A percentile compares a stretch with the other conserved stretches of the same genome.
Evolutionary conservation across 495 filamentous ascomycete species (phyloP).

Genomic region (Penicillium simplicissimum): DNA sequence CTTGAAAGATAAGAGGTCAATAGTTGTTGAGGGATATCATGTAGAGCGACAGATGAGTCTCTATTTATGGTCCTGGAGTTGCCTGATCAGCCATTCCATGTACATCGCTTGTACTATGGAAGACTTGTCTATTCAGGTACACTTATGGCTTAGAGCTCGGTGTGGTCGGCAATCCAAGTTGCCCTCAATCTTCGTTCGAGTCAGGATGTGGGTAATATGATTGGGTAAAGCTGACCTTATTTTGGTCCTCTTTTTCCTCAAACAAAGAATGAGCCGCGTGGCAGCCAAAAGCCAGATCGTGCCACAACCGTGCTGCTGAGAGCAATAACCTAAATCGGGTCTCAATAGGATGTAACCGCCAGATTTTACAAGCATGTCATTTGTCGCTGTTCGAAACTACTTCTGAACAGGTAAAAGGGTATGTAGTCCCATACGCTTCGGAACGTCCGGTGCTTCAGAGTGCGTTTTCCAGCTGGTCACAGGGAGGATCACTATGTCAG

Average conservation of each 20-base stretch:
- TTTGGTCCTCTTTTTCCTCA: background rate
- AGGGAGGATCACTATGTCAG: background rate
- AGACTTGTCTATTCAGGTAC: background rate
- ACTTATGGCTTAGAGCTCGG: background rate
- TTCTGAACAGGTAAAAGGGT: background rate
- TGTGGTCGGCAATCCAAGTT: background rate
- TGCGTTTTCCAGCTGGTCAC: background rate
- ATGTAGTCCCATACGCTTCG: background rate
- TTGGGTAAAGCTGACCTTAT: background rate
- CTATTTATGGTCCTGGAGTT: background rate
- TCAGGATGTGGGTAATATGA: background rate
- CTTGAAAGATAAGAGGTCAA: background rate
- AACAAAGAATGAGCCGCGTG: background rate
- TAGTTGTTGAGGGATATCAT: background rate
- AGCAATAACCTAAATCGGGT: background rate
- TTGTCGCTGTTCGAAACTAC: background rate
- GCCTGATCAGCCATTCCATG: background rate
- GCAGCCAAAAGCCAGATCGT: background rate
- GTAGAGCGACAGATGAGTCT: background rate
- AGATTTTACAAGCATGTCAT: background rate
- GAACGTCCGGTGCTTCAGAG: background rate
- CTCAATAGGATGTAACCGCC: background rate
- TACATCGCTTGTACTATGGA: background rate
- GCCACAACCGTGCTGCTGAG: slow-evolving; percentile 1
- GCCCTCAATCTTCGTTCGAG: background rate